Base-by-base conservation (phyloP, 2,329 filamentous ascomycete species). In the Trichoderma sp. region DNA sequence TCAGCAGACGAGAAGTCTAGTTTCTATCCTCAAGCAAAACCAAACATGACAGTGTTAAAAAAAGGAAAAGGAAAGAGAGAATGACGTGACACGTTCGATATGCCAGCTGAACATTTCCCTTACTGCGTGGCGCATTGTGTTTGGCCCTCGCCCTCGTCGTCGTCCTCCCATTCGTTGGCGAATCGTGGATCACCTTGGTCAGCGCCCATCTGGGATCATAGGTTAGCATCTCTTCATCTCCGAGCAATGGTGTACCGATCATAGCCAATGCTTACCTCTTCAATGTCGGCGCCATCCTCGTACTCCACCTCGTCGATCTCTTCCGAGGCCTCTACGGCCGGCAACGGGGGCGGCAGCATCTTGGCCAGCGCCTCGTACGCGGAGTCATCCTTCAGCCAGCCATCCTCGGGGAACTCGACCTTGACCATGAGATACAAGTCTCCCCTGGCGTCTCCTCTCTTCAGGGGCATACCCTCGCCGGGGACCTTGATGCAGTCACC, bases 401-500 rank as follows among this genome's bases (percentile, higher is more conserved):
- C 90, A 71, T 94, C 88, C 71, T 93, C 88, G 2, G 95, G 95
- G 80, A 98, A 98, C 63, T 92, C 85, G 68, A 99, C 85, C 72
- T 95, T 89, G 69, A 97, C 89, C 44, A 90, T 81, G 48, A 99
- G 82, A 78, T 94, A 99, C 19, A 99, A 81, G 73, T 98, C 93
- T 50, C 95, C 95, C 74, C 88, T 92, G 5, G 80, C 74, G 45
- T 99, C 95, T 68, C 89, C 91, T 65, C 89, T 88, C 83, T 97
- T 97, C 71, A 89, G 78, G 2, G 95, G 95, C 95, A 99, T 99
- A 67, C 95, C 95, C 80, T 99, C 95, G 28, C 92, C 93, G 2
- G 83, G 78, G 1, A 99, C 82, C 81, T 93, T 97, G 71, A 99
- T 83, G 7, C 94, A 86, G 74, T 99, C 91, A 28, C 88, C 90